Base-by-base conservation (phyloP, 169 alveolate species). In the Amoebophrya sp. region DNA sequence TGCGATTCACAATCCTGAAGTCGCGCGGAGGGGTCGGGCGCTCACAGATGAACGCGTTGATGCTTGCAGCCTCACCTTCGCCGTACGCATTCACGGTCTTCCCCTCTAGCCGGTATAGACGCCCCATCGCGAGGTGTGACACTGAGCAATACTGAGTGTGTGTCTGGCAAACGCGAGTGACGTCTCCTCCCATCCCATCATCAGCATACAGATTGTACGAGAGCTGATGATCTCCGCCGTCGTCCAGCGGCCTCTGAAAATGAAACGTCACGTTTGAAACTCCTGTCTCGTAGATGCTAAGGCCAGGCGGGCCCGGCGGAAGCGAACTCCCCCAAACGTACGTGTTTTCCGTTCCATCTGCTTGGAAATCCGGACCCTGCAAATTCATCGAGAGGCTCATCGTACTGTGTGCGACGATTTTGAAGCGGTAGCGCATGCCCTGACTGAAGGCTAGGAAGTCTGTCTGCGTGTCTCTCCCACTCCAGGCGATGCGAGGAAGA, bases 171-270 rank as follows among this genome's bases (percentile, higher is more conserved):
- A 41, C 92, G 6, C 92, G 77, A 41, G 39, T 24, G 23, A 90
- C 18, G 26, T 26, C 78, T 6, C 92, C 78, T 26, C 92, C 92
- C n/a, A 0, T 6, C 14, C 92, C 92, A 41, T 90, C 92, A 78
- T 90, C 92, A 77, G 36, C 65, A 54, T 34, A 90, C 10, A 90
- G 41, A 24, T 53, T 41, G 78, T 90, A 90, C n/a, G 3, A 18
- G 39, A 65, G 83, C 18, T 1, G 39, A 36, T 65, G 83, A 26
- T 65, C 83, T 6, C 83, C 83, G 83, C 83, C 83, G 83, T 65
- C 83, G 83, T 65, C 83, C 2, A 12, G 83, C 83, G 83, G 83
- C 33, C 83, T 29, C 38, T 65, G 39, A 36, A 65, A 65, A 36
- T 36, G 83, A 65, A 65, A 65, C 12, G 83, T 65, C 38, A 65